A percentile compares a stretch with the other conserved stretches of the same genome.
Evolutionary conservation across 176 grass and related monocot genomes (phyloP).

Genomic region (Cenchrus americanus): DNA sequence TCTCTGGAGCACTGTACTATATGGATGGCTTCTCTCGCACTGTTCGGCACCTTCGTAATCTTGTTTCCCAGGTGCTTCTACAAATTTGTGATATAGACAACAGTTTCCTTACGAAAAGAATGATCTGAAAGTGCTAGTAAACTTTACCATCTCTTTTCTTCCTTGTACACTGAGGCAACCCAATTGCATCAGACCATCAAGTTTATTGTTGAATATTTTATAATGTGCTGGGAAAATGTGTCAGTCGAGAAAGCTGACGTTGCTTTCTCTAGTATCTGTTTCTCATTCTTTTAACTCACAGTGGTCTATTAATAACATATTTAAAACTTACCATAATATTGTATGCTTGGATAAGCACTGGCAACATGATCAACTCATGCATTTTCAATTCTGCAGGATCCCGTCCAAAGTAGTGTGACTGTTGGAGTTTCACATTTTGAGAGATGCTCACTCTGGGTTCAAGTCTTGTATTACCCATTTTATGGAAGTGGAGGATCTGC

Average conservation of each 20-base stretch:
- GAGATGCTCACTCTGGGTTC: conserved; percentile 94
- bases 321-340: conserved; percentile 19
- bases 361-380: conserved; percentile 5
- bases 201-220: conserved; percentile 20
- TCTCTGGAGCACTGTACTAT: conserved; percentile 88
- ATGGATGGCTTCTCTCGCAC: conserved; percentile 97
- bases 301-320: conserved; percentile 6
- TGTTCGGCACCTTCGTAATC: conserved; percentile 82
- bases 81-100: background rate
- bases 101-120: conserved; percentile 27
- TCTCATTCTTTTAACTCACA: background rate
- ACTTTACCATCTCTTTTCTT: conserved; percentile 3
- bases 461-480: conserved; percentile 97
- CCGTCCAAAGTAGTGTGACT: conserved; percentile 91
- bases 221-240: background rate
- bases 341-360: background rate
- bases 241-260: background rate
- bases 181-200: conserved; percentile 22
- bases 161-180: background rate
- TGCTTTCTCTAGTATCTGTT: background rate
- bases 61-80: conserved; percentile 85
- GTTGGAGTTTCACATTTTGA: conserved; percentile 99
- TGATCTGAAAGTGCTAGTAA: conserved; percentile 30
- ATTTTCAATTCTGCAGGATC: conserved; percentile 66
- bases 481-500: conserved; percentile 63